A percentile compares a stretch with the other conserved stretches of the same genome.
Evolutionary conservation across 2,329 filamentous ascomycete genomes (phyloP).

Genomic region (Aureobasidium subglaciale): DNA sequence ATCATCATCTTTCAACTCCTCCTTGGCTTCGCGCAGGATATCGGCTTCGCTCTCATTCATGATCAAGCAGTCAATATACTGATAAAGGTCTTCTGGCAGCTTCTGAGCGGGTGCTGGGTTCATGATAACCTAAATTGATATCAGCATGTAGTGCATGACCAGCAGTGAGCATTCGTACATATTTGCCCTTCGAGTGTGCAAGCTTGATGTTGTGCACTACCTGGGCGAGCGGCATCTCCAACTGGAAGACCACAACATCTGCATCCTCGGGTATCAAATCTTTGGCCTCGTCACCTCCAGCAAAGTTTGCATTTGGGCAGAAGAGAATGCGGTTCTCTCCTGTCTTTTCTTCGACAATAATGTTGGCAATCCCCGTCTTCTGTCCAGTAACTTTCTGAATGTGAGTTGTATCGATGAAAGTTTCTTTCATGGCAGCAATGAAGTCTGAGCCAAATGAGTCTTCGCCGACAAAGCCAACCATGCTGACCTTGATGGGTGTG

Average conservation of each 20-base stretch:
- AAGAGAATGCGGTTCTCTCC: conserved; percentile 46
- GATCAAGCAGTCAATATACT: conserved; percentile 67
- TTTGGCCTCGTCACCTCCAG: conserved; percentile 25
- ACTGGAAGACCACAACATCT: conserved; percentile 39
- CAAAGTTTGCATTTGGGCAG: conserved; percentile 41
- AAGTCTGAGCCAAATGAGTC: conserved; percentile 37
- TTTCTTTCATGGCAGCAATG: conserved; percentile 35
- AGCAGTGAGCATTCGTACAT: conserved; percentile 16
- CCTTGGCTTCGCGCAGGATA: conserved; percentile 52
- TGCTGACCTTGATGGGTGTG: conserved; percentile 37
- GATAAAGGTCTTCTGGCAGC: conserved; percentile 60
- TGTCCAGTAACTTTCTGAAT: conserved; percentile 35
- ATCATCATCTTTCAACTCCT: conserved; percentile 24
- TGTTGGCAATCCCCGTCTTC: conserved; percentile 43
- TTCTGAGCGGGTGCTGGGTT: conserved; percentile 71
- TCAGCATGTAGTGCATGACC: not conserved
- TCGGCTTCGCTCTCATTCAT: conserved; percentile 88
- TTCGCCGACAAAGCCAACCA: conserved; percentile 44
- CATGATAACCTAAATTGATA: conserved; percentile 52
- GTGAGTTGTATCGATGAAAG: conserved; percentile 36
- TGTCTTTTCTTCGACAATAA: conserved; percentile 41
- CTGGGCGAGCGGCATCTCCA: conserved; percentile 40
- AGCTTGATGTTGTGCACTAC: conserved; percentile 29
- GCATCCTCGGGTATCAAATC: conserved; percentile 35
- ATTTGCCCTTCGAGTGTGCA: conserved; percentile 25